Base-by-base conservation (phyloP, 78 protist species). In the Dictyostelium capitatum region DNA sequence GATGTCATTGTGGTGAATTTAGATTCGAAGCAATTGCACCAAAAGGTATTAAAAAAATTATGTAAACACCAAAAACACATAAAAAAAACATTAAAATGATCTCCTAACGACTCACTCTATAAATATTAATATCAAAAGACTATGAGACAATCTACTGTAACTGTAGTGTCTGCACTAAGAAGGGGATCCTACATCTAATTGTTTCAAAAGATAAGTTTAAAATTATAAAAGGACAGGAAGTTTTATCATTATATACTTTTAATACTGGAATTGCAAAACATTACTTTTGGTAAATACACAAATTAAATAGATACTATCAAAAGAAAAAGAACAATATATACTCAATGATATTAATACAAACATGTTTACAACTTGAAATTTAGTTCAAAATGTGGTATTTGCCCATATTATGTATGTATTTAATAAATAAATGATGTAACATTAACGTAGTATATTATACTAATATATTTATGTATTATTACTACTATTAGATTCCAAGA, bases 211-310 rank as follows among this genome's bases (percentile, higher is more conserved):
- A 25, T 14, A 80, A 64, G 15, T 78, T 89, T 30, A 70, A 50
- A 20, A 6, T 89, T 8, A 1, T 57, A 32, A 3, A 50, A 32
- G 94, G 94, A 15, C 28, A 79, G 43, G 94, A 89, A 3, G 19
- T 10, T n/a, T 10, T 87, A 30, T 48, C 94, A 30, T 77, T 82
- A n/a, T 89, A 89, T 70, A 89, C 94, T 17, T 89, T 89, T 25
- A 89, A 89, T 37, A 89, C 94, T 6, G 72, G 70, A 41, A 23
- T 80, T n/a, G 94, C 94, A 5, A 20, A 89, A 43, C 94, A 89
- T 43, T 70, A 89, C 32, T 89, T 89, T 43, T 89, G 72, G 72
- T 62, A 62, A 62, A 23, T n/a, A 59, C 11, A 59, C 4, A 23
- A 59, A n/a, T 53, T 14, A 53, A 54, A 54, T 17, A 37, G 43